Conservation (phyloP, 345 rosid species). For the Carallia pectinifolia region DNA sequence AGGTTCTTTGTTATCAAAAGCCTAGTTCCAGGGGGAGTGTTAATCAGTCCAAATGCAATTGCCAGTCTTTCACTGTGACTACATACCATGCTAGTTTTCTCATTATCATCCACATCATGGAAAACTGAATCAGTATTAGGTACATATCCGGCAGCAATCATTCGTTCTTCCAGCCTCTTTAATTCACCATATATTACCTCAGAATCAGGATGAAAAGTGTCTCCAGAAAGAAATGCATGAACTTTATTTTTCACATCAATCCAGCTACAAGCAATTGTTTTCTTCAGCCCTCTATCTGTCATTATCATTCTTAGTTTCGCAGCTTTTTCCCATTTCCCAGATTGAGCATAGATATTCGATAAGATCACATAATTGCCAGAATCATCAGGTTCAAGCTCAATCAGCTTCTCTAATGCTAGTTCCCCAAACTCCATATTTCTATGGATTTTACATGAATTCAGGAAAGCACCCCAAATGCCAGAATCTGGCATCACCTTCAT, state of each 20-base stretch:
- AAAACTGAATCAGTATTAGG: constrained; percentile 36
- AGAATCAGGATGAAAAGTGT: constrained; percentile 32
- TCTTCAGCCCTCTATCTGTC: constrained; percentile 33
- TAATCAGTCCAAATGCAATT: constrained; percentile 41
- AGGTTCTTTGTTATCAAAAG: constrained; percentile 43
- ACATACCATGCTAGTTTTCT: constrained; percentile 30
- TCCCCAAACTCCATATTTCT: constrained; percentile 34
- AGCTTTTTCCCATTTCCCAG: constrained; percentile 38
- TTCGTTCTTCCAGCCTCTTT: constrained; percentile 34
- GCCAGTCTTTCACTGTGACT: constrained; percentile 45
- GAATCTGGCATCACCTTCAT: constrained; percentile 34
- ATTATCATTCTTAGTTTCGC: constrained; percentile 30
- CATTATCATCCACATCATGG: constrained; percentile 42
- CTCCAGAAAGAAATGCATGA: constrained; percentile 41
- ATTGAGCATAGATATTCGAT: constrained; percentile 37
- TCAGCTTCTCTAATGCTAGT: constrained; percentile 34
- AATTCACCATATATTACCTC: constrained; percentile 33
- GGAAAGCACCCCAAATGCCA: constrained; percentile 39
- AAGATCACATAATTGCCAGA: constrained; percentile 35
- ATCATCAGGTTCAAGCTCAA: constrained; percentile 38
- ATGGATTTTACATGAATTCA: constrained; percentile 35
- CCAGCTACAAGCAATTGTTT: constrained; percentile 42
- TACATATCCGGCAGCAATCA: constrained; percentile 38
- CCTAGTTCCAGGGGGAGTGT: constrained; percentile 28
- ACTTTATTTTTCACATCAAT: constrained; percentile 39